These are phyloP conservation scores for Pichia eremophila DNA, from an alignment of 805 yeast species.

Conservation along the genomic window DNA sequence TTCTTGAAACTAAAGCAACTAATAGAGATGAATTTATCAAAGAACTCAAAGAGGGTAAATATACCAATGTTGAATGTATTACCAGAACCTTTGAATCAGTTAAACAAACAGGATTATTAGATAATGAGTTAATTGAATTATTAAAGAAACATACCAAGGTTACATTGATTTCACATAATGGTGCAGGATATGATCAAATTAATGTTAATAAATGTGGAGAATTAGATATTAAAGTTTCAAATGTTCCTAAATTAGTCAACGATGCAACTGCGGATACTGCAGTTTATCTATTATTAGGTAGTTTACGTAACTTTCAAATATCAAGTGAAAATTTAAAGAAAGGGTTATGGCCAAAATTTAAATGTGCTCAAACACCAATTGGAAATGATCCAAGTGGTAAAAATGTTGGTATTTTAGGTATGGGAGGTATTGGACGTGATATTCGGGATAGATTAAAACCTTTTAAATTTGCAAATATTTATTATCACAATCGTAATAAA, in stretches of 20 bases:
- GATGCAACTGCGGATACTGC: constrained; percentile 52
- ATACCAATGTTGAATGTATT: constrained; percentile 28
- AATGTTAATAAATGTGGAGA: constrained; percentile 34
- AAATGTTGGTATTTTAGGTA: constrained; percentile 70
- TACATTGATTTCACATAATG: constrained; percentile 37
- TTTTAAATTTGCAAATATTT: constrained; percentile 63
- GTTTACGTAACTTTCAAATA: constrained; percentile 49
- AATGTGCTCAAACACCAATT: constrained; percentile 45
- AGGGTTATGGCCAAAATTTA: constrained; percentile 52
- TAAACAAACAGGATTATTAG: constrained; percentile 32
- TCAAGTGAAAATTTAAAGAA: constrained; percentile 44
- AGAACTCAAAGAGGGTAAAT: constrained; percentile 29
- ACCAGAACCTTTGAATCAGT: constrained; percentile 35
- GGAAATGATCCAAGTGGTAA: constrained; percentile 75
- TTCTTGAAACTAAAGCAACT: constrained; percentile 35
- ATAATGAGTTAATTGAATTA: constrained; percentile 31
- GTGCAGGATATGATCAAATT: constrained; percentile 52
- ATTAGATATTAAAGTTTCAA: constrained; percentile 37
- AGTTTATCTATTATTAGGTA: constrained; percentile 39
- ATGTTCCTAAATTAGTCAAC: constrained; percentile 45
- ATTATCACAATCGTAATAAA: constrained; percentile 62
- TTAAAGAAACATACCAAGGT: constrained; percentile 28
- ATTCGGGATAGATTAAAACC: constrained; percentile 63
- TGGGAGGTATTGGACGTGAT: constrained; percentile 87
- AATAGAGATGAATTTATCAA: constrained; percentile 32